Evolutionary conservation across 2,329 filamentous ascomycete species (phyloP).

Genomic region (Aspergillus ibericus): DNA sequence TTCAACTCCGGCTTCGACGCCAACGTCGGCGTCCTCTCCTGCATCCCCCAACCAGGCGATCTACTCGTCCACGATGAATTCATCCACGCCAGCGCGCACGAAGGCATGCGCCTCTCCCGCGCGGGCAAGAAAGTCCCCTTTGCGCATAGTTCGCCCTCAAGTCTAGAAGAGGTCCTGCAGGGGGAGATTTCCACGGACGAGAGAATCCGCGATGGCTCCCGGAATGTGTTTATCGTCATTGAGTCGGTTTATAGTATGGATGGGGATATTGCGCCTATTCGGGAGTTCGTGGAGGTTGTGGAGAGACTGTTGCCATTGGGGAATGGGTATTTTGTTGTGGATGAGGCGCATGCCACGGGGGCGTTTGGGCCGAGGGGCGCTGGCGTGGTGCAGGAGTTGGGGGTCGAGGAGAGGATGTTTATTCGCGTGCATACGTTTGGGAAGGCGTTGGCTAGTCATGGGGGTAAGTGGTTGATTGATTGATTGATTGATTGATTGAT

Average conservation of each 20-base stretch:
- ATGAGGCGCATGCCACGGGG: conserved; percentile 58
- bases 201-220: conserved; percentile 36
- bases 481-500: background rate
- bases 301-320: conserved; percentile 55
- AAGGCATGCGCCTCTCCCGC: conserved; percentile 69
- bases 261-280: conserved; percentile 68
- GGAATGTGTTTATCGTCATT: conserved; percentile 66
- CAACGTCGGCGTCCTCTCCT: conserved; percentile 63
- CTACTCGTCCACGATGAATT: conserved; percentile 70
- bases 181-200: conserved; percentile 32
- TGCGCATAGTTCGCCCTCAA: conserved; percentile 52
- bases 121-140: conserved; percentile 50
- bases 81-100: conserved; percentile 76
- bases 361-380: conserved; percentile 51
- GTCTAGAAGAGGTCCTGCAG: conserved; percentile 42
- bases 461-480: conserved; percentile 57
- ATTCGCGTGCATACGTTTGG: conserved; percentile 54
- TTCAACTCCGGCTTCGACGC: conserved; percentile 68
- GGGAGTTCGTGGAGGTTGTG: conserved; percentile 59
- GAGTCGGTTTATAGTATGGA: conserved; percentile 83
- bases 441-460: conserved; percentile 61
- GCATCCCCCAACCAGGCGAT: conserved; percentile 61
- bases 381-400: conserved; percentile 53
- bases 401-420: conserved; percentile 52
- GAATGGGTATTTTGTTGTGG: conserved; percentile 58